Conservation (phyloP, 176 grass and related monocot species). For the Triticum turgidum region DNA sequence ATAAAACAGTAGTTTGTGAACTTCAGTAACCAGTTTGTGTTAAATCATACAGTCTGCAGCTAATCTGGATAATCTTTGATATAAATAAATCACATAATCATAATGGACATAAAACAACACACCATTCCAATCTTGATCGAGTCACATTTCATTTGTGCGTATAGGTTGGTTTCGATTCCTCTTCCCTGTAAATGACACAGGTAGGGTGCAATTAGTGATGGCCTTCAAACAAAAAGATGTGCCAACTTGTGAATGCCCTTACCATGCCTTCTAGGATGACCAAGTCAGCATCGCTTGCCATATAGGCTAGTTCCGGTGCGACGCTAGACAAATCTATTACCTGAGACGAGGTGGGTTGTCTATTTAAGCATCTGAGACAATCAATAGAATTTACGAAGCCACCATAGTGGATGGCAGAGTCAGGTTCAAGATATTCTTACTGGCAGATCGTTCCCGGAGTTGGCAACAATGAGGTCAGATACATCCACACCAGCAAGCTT, state of each 20-base stretch:
- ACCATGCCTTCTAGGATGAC: conserved; percentile 97
- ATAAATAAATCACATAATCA: conserved; percentile 21
- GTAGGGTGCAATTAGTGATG: background rate
- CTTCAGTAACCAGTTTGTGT: background rate
- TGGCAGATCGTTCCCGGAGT: conserved; percentile 96
- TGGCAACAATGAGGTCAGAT: conserved; percentile 76
- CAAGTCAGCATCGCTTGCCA: conserved; percentile 80
- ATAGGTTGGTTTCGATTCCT: conserved; percentile 96
- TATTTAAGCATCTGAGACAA: conserved; percentile 6
- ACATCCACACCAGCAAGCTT: conserved; percentile 82
- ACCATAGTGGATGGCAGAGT: background rate
- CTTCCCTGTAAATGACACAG: conserved; percentile 60
- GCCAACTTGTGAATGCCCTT: conserved; percentile 23
- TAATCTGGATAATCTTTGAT: background rate
- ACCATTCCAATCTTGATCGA: conserved; percentile 99
- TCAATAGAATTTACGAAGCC: background rate
- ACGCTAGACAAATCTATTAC: conserved; percentile 91
- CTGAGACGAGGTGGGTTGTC: conserved; percentile 33
- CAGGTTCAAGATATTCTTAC: conserved; percentile 47
- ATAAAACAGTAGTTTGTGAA: background rate
- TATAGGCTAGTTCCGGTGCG: conserved; percentile 78
- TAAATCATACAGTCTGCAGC: background rate
- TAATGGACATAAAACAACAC: background rate
- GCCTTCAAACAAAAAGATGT: background rate
- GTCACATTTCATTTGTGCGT: conserved; percentile 89